Percentiles rank a stretch among this genome's conserved stretches.
These are phyloP conservation scores for Phytophthora melonis DNA, from an alignment of 352 stramenopile genomes.

Conservation along the genomic window DNA sequence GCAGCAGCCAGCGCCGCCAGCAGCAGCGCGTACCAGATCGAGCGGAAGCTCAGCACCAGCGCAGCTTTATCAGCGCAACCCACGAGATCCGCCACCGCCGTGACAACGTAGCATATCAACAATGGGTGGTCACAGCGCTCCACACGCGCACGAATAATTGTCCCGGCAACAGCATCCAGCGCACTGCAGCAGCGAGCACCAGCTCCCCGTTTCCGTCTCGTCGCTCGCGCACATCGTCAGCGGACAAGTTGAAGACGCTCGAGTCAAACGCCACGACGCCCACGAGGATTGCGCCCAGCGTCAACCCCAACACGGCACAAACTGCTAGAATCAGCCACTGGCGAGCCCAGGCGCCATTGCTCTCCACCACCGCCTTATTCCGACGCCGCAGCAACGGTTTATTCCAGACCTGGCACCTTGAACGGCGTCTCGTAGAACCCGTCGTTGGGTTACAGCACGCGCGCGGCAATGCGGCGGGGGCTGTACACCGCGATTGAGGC, in stretches of 20 bases:
- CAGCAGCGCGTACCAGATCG: slow-evolving; percentile 42
- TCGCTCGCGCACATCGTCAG: slow-evolving; percentile 23
- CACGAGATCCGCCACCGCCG: slow-evolving; percentile 52
- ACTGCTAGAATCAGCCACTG: slow-evolving; percentile 41
- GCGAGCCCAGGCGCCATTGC: slow-evolving; percentile 21
- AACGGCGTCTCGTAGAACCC: slow-evolving; percentile 49
- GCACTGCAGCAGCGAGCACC: slow-evolving; percentile 28
- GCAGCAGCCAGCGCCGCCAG: slow-evolving; percentile 41
- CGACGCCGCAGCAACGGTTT: slow-evolving; percentile 25
- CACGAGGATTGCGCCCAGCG: slow-evolving; percentile 45
- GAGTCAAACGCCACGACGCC: slow-evolving; percentile 30
- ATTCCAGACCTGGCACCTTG: slow-evolving; percentile 29
- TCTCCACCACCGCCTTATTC: slow-evolving; percentile 18
- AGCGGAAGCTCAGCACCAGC: slow-evolving; percentile 46
- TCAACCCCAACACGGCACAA: slow-evolving; percentile 46
- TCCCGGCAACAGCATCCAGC: slow-evolving; percentile 57
- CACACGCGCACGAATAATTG: slow-evolving; percentile 58
- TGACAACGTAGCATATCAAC: slow-evolving; percentile 58
- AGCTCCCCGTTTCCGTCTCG: slow-evolving; percentile 45
- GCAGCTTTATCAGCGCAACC: slow-evolving; percentile 48
- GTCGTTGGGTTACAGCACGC: slow-evolving; percentile 53
- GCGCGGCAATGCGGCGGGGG: slow-evolving; percentile 45
- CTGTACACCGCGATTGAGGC: slow-evolving; percentile 51
- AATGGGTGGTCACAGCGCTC: slow-evolving; percentile 51
- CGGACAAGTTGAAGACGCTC: slow-evolving; percentile 39